Percentiles rank a stretch among this genome's conserved stretches.
phyloP scores from a whole-genome alignment of 306 rosid genomes.

The Quercus engelmannii region DNA sequence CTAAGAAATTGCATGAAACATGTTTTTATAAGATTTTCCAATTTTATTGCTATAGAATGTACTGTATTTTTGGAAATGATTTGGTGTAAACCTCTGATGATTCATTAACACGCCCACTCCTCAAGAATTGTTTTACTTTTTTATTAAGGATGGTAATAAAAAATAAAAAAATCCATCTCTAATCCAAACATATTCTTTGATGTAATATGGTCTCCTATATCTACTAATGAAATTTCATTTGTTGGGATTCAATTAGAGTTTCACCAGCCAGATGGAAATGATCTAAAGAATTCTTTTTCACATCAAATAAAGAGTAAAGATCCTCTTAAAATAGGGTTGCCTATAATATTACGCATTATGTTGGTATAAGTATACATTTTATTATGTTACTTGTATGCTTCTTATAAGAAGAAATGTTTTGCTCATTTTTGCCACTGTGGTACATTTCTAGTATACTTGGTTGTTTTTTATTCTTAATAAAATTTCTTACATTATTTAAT shows the following conservation, averaged over 20 bases:
- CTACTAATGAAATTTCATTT: not conserved
- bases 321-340: constrained; percentile 88
- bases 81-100: too few species aligned
- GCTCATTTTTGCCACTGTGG: too few species aligned
- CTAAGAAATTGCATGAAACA: not conserved
- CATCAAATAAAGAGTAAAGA: constrained; percentile 75
- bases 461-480: too few species aligned
- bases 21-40: not conserved
- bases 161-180: not conserved
- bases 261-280: constrained; percentile 96
- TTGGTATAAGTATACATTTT: not conserved
- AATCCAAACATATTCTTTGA: not conserved
- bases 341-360: constrained; percentile 3
- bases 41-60: not conserved
- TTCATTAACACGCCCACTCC: too few species aligned
- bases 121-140: not conserved
- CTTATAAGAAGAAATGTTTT: not conserved
- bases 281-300: constrained; percentile 84
- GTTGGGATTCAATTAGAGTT: constrained; percentile 20
- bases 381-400: not conserved
- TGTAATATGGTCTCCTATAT: constrained; percentile 3
- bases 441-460: too few species aligned
- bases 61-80: too few species aligned
- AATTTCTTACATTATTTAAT: too few species aligned
- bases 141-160: not conserved